Evolutionary conservation across 345 rosid species (phyloP), one percentile per base, ranked within the genome.

Genomic region (Mangifera indica): DNA sequence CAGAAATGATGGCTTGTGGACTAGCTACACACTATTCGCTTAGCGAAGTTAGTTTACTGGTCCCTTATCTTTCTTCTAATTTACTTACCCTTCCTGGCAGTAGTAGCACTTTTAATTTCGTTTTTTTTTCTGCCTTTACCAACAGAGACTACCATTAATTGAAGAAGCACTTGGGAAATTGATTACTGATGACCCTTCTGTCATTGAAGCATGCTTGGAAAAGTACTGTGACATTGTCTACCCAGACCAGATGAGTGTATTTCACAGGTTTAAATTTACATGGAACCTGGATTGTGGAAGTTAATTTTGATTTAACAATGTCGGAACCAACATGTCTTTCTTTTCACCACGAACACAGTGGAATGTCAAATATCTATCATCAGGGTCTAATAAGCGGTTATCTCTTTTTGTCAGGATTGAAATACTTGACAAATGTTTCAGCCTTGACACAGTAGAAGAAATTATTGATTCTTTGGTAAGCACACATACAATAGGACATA

Each of bases 1-100:
- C 85, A n/a, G 99, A 92, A 86, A 89, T 95, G 98, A 25, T 87
- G 74, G 89, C 93, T 53, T 91, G 96, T 61, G 90, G 99, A 48
- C 87, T 95, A 73, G 99, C 97, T 7, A 92, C 98, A 13, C 99
- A 95, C 77, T 92, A 83, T 74, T 69, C 88, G 59, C 80, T 74
- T 15, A 81, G 78, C 67, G 84, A 85, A 74, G 99, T 95, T 78
- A 78, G 68, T 70, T 56, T 59, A 42, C 34, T 58, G 21, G 42
- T 56, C 49, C 56, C 62, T 59, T 53, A 17, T 63, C 46, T 17
- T 20, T 65, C 46, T 49, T 54, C 11, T 57, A 32, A 58, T 66
- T 17, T 56, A 22, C 52, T 54, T 29, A 58, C 70, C 63, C 74
- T 61, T 64, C 67, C 22, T 44, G n/a, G 57, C 60, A 61, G 45